These are phyloP conservation scores for Cordia subcordata DNA, from an alignment of 257 asterid genomes.

Conservation along the genomic window DNA sequence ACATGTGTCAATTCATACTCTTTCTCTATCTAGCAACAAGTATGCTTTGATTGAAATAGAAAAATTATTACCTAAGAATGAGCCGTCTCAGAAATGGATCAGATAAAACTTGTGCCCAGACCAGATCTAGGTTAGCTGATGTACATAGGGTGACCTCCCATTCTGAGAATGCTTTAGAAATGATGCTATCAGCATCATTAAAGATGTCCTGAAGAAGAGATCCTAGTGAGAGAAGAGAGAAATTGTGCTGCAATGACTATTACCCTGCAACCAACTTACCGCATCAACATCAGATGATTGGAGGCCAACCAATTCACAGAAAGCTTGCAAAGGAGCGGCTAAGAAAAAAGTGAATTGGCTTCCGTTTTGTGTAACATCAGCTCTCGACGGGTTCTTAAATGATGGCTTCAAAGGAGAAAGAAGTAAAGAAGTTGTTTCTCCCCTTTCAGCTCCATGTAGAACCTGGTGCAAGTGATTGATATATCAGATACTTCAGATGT, in stretches of 20 bases:
- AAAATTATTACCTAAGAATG: slow-evolving; percentile 63
- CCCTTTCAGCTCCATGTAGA: slow-evolving; percentile 86
- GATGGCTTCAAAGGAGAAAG: slow-evolving; percentile 86
- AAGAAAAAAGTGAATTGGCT: slow-evolving; percentile 94
- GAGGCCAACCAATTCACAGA: slow-evolving; percentile 77
- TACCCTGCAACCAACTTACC: slow-evolving; percentile 36
- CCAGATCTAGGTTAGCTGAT: slow-evolving; percentile 64
- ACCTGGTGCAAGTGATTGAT: slow-evolving; percentile 41
- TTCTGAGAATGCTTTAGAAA: slow-evolving; percentile 69
- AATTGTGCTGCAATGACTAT: not conserved
- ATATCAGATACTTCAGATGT: slow-evolving; percentile 19
- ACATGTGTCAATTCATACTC: too few species aligned
- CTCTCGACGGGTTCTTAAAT: slow-evolving; percentile 44
- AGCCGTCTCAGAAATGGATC: slow-evolving; percentile 88
- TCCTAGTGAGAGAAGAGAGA: not conserved
- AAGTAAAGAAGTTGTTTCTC: slow-evolving; percentile 78
- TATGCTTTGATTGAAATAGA: slow-evolving; percentile 12
- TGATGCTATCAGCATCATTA: slow-evolving; percentile 47
- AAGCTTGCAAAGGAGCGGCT: slow-evolving; percentile 86
- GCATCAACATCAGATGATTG: slow-evolving; percentile 38
- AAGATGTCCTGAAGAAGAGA: slow-evolving; percentile 47
- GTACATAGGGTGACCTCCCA: slow-evolving; percentile 96
- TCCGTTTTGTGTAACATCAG: slow-evolving; percentile 53
- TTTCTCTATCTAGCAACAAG: not conserved
- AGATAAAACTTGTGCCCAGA: slow-evolving; percentile 87